Base-by-base conservation (phyloP, 108 stramenopile genomes). In the Cyclotella kingstonii region DNA sequence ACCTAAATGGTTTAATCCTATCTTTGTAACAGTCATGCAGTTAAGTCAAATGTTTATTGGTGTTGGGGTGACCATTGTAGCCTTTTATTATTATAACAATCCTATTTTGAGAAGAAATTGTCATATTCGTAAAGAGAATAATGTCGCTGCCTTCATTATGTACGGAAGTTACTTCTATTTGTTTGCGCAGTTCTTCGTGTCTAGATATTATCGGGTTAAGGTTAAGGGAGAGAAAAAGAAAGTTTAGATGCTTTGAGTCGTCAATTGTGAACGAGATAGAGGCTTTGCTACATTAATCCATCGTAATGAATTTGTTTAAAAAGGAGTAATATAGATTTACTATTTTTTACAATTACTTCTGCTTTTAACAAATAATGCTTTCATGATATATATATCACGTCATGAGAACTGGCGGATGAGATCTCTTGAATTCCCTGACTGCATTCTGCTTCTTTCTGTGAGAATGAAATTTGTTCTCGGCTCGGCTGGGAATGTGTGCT, bases 21-120 rank as follows among this genome's bases (percentile, higher is more conserved):
- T 88, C 62, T 63, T 85, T 43, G 91, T 97, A 43, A 98, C 97
- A n/a, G 63, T 77, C 9, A 68, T 83, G 48, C 97, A 98, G 66
- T 84, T 98, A 43, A 79, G 80, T 41, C 97, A 98, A 81, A 98
- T 98, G 97, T 79, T 96, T 44, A 93, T 91, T 19, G 97, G 97
- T 4, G 90, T 95, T 9, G 61, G 54, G 7, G 81, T 93, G 22
- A 90, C 89, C 48, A 22, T 83, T 7, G 28, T 81, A 17, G 82
- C 83, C 19, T 85, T 81, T 63, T 89, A 90, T 68, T 90, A 79
- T 56, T 80, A 66, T 65, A 51, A 51, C 30, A 73, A 75, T 40
- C 73, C 70, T 9, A 26, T 71, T 25, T 67, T 67, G 42, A 55
- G 68, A 0, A 48, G 53, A 18, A 36, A 27, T 4, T 94, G 89